These are phyloP conservation scores for Gremmenia infestans DNA, from an alignment of 2,329 filamentous ascomycete species.

Conservation along the genomic window DNA sequence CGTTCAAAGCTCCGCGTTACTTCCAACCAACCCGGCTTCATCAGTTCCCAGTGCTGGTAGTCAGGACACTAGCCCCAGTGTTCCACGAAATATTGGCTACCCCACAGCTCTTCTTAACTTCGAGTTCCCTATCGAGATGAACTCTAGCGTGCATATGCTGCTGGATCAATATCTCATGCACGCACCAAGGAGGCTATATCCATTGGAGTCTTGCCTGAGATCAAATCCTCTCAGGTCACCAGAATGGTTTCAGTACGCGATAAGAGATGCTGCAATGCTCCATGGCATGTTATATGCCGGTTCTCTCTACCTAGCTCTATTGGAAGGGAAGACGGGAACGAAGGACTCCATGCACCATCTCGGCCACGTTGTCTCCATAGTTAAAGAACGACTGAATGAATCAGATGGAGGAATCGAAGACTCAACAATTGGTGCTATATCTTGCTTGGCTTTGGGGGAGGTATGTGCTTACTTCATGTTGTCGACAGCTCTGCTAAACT, in stretches of 20 bases:
- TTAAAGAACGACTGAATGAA: conserved; percentile 13
- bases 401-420: conserved; percentile 6
- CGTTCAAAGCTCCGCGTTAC: neutral
- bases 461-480: neutral
- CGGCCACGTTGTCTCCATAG: conserved; percentile 7
- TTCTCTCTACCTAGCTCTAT: conserved; percentile 15
- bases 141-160: conserved; percentile 8
- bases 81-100: conserved; percentile 6
- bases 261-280: conserved; percentile 20
- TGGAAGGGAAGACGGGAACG: conserved; percentile 14
- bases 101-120: conserved; percentile 12
- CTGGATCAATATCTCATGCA: conserved; percentile 16
- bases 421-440: conserved; percentile 17
- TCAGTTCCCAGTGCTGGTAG: neutral
- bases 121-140: conserved; percentile 14
- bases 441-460: conserved; percentile 21
- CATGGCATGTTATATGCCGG: conserved; percentile 21
- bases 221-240: conserved; percentile 15
- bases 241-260: conserved; percentile 20
- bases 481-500: neutral
- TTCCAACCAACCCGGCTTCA: no score
- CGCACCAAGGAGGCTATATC: conserved; percentile 12
- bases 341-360: conserved; percentile 16
- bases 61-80: neutral
- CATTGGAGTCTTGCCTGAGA: conserved; percentile 9